Evolutionary conservation across 2,329 filamentous ascomycete species (phyloP), one percentile per base, ranked within the genome.

Genomic region (Leptographium procerum): DNA sequence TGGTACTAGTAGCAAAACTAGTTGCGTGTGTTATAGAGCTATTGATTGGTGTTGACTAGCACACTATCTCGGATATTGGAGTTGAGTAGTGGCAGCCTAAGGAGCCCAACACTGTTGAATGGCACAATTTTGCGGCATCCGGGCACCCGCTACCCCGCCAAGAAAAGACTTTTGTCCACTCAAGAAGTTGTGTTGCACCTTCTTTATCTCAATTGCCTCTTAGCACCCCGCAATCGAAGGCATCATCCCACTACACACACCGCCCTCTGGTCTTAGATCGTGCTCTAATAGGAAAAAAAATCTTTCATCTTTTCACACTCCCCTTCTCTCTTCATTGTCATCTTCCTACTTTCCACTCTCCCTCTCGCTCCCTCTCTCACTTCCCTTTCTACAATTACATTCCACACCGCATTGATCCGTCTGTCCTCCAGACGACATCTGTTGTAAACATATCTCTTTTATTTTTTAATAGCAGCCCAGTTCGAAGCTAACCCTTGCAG

Each of bases 201-300:
- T 43, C 16, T 43, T 8, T n/a, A 16, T 43, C 52, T 29, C 24
- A 28, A 10, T 22, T 34, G 10, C 31, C 19, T 16, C 19, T 22
- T 26, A 22, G 2, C 52, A 54, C 53, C 53, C 53, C 53, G 53
- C 53, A 55, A 28, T 22, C 19, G 33, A 31, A n/a, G 24, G 24
- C 7, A 33, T 48, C 56, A 56, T 50, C 36, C 59, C 59, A 59
- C 57, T 55, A 58, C 40, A 31, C 56, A 60, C 62, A 63, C 60
- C 59, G 61, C 60, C 61, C 60, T 52, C 24, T 40, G 26, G 22
- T 36, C 26, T 29, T 53, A 11, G 47, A 40, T 33, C 29, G 36
- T 53, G 54, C 28, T 45, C 55, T 48, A 43, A 31, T 54, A 26
- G 28, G 24, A 50, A 55, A 57, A 62, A 62, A 61, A 59, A 22